These are phyloP conservation scores for Blumeria graminis DNA, from an alignment of 2,329 filamentous ascomycete species.

Conservation along the genomic window DNA sequence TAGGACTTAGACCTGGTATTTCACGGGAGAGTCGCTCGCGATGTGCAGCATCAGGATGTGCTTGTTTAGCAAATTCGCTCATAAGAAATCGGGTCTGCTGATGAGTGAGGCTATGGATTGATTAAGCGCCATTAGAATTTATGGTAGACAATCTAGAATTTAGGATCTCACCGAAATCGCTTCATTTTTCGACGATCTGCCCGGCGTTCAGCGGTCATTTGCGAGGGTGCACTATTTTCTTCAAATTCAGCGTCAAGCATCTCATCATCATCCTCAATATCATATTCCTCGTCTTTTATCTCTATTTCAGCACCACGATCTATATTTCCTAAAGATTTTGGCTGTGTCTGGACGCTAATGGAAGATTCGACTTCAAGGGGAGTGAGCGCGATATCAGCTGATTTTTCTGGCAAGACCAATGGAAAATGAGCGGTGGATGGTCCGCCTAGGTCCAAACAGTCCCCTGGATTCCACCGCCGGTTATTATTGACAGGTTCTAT, in stretches of 20 bases:
- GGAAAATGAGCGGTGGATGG: constrained; percentile 7
- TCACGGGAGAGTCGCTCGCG: constrained; percentile 68
- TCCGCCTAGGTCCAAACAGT: constrained; percentile 6
- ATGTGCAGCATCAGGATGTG: constrained; percentile 79
- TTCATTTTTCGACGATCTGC: constrained; percentile 46
- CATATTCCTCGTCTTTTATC: constrained; percentile 14
- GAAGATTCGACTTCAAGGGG: no score
- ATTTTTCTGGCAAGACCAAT: constrained; percentile 5
- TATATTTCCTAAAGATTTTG: constrained; percentile 20
- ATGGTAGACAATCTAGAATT: no score
- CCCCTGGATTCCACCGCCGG: constrained; percentile 13
- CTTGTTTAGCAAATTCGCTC: constrained; percentile 90
- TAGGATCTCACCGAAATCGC: constrained; percentile 39
- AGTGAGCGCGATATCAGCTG: no score
- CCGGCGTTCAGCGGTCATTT: constrained; percentile 30
- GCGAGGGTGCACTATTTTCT: constrained; percentile 19
- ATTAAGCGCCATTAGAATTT: constrained; percentile 12
- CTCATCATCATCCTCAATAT: constrained; percentile 28
- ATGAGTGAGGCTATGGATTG: constrained; percentile 49
- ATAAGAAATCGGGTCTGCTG: constrained; percentile 94
- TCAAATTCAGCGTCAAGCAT: constrained; percentile 23
- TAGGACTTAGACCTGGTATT: constrained; percentile 73
- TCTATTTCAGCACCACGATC: constrained; percentile 19
- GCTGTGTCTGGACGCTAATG: constrained; percentile 11
- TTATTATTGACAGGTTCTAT: constrained; percentile 10